Evolutionary conservation across 495 filamentous ascomycete species (phyloP).

Genomic region (Aspergillus funiculosus): DNA sequence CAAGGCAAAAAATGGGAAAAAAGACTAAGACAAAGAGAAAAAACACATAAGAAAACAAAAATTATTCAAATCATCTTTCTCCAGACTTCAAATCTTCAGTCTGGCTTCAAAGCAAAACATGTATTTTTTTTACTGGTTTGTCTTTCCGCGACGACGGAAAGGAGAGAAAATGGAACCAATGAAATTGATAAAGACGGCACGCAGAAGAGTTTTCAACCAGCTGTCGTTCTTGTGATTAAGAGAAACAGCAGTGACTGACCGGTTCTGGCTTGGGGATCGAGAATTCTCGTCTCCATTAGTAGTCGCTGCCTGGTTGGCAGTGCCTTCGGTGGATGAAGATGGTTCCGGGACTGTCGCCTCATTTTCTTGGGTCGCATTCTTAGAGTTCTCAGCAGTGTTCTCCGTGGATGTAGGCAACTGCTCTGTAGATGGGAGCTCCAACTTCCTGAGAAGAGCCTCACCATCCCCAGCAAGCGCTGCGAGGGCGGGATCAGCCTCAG

Average conservation of each 20-base stretch:
- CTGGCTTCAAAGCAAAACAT: slow-evolving; percentile 1
- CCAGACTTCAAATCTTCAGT: slow-evolving; percentile 3
- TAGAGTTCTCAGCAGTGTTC: slow-evolving; percentile 13
- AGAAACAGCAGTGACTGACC: slow-evolving; percentile 43
- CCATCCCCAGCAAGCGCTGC: slow-evolving; percentile 36
- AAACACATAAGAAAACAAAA: slow-evolving; percentile 2
- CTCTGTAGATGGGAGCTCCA: slow-evolving; percentile 31
- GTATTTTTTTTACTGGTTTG: slow-evolving; percentile 26
- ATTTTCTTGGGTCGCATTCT: slow-evolving; percentile 13
- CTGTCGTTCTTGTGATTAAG: slow-evolving; percentile 37
- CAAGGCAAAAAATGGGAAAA: slow-evolving; percentile 5
- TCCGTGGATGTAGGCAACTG: slow-evolving; percentile 18
- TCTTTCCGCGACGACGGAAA: slow-evolving; percentile 36
- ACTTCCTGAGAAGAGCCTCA: slow-evolving; percentile 33
- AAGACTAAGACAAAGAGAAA: too few species aligned
- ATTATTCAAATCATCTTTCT: background rate
- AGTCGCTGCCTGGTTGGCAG: slow-evolving; percentile 18
- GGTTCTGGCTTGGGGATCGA: slow-evolving; percentile 40
- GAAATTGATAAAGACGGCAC: slow-evolving; percentile 39
- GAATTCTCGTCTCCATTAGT: slow-evolving; percentile 32
- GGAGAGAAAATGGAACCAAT: slow-evolving; percentile 39
- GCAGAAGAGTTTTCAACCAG: slow-evolving; percentile 43
- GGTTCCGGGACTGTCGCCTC: slow-evolving; percentile 9
- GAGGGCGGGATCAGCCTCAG: slow-evolving; percentile 36
- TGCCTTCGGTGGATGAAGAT: slow-evolving; percentile 8